Percentiles rank a stretch among this genome's conserved stretches.
These are phyloP conservation scores for Hygrophorus russula DNA, from an alignment of 768 basidiomycete genomes.

Conservation along the genomic window DNA sequence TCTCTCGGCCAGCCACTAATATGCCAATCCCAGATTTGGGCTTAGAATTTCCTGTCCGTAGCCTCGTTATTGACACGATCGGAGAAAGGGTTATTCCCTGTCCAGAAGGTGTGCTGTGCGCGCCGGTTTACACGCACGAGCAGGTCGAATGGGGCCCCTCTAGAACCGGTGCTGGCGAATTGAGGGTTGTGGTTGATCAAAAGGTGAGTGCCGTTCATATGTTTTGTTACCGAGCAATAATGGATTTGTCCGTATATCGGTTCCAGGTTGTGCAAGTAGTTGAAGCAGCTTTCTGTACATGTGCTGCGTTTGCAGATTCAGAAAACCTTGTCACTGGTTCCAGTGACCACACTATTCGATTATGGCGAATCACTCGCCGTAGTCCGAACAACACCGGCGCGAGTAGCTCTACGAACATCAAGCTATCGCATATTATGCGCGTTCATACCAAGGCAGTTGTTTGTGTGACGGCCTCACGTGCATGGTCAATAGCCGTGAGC, in stretches of 20 bases:
- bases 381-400: conserved; percentile 12
- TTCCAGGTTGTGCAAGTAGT: conserved; percentile 61
- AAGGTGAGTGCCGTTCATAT: conserved; percentile 28
- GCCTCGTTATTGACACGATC: conserved; percentile 46
- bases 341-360: conserved; percentile 66
- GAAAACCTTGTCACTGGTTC: conserved; percentile 72
- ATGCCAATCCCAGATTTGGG: conserved; percentile 33
- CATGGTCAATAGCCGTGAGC: conserved; percentile 78
- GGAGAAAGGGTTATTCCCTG: conserved; percentile 53
- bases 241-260: background rate
- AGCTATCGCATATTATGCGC: conserved; percentile 66
- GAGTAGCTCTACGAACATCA: conserved; percentile 16
- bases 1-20: conserved; percentile 1
- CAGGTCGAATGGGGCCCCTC: conserved; percentile 55
- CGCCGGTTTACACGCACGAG: conserved; percentile 55
- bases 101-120: conserved; percentile 41
- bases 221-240: background rate
- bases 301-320: conserved; percentile 69
- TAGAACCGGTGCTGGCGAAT: conserved; percentile 34
- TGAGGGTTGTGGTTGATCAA: conserved; percentile 53
- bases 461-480: conserved; percentile 60
- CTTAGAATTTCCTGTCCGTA: conserved; percentile 29
- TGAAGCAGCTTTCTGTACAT: conserved; percentile 61
- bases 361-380: conserved; percentile 58
- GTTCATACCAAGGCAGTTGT: conserved; percentile 62